These are phyloP conservation scores for Cicer cuneatum DNA, from an alignment of 306 rosid species.

Conservation along the genomic window DNA sequence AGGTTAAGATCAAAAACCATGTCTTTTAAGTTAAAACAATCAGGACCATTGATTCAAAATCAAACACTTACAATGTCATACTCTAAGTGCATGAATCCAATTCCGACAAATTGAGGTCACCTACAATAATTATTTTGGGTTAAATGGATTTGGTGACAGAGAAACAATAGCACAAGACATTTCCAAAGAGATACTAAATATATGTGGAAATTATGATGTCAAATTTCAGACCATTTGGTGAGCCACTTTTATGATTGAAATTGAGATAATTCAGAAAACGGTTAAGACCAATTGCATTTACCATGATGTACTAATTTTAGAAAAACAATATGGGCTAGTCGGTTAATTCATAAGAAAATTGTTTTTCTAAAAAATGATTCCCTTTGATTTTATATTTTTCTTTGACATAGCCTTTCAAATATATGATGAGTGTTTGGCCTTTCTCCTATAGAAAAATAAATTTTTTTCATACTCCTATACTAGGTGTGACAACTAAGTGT, in stretches of 20 bases:
- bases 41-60: no score
- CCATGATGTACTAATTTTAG: slow-evolving; percentile 22
- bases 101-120: neutral
- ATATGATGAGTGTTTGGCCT: neutral
- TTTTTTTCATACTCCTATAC: neutral
- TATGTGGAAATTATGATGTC: slow-evolving; percentile 1
- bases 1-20: no score
- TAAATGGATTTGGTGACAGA: neutral
- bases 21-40: no score
- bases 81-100: no score
- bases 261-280: slow-evolving; percentile 10
- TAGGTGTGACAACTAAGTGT: neutral
- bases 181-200: slow-evolving; percentile 5
- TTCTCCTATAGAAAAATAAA: neutral
- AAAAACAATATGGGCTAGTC: slow-evolving; percentile 1
- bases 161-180: neutral
- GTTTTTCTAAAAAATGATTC: slow-evolving; percentile 13
- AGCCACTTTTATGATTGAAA: slow-evolving; percentile 27
- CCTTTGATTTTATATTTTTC: slow-evolving; percentile 7
- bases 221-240: slow-evolving; percentile 41
- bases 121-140: neutral
- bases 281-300: slow-evolving; percentile 29
- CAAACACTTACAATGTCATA: no score
- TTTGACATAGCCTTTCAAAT: slow-evolving; percentile 1
- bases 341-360: slow-evolving; percentile 21